phyloP scores from a whole-genome alignment of 2,329 filamentous ascomycete genomes.

The Teratosphaeria destructans region DNA sequence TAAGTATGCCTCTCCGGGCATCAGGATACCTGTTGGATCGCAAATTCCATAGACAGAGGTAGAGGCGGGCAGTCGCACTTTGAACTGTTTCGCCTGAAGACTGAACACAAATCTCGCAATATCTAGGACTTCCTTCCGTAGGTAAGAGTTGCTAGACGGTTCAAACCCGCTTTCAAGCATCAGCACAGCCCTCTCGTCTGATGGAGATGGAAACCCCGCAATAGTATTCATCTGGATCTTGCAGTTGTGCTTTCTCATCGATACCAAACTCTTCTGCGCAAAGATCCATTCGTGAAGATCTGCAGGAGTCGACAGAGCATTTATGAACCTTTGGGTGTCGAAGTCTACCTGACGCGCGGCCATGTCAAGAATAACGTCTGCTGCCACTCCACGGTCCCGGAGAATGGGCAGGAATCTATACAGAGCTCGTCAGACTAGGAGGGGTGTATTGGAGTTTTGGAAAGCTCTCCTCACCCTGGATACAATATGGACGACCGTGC shows the following conservation, averaged over 20 bases:
- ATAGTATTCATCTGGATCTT: slow-evolving; percentile 27
- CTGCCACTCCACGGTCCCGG: slow-evolving; percentile 45
- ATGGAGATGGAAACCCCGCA: slow-evolving; percentile 41
- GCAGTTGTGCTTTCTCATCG: slow-evolving; percentile 21
- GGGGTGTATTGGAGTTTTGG: background rate
- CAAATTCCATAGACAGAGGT: slow-evolving; percentile 57
- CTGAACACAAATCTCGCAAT: slow-evolving; percentile 9
- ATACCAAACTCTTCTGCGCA: slow-evolving; percentile 30
- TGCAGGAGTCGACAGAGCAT: slow-evolving; percentile 41
- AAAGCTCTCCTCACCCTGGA: slow-evolving; percentile 34
- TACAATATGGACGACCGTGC: slow-evolving; percentile 50
- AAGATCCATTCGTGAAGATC: slow-evolving; percentile 47
- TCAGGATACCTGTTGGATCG: slow-evolving; percentile 52
- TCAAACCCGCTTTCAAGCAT: slow-evolving; percentile 39
- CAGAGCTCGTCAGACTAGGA: background rate
- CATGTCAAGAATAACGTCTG: slow-evolving; percentile 37
- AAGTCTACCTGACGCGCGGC: slow-evolving; percentile 41
- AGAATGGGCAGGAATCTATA: slow-evolving; percentile 53
- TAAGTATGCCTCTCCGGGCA: slow-evolving; percentile 57
- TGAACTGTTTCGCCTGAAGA: slow-evolving; percentile 12
- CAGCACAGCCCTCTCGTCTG: slow-evolving; percentile 43
- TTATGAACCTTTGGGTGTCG: slow-evolving; percentile 44
- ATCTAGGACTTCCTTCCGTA: slow-evolving; percentile 5
- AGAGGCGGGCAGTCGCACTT: slow-evolving; percentile 48
- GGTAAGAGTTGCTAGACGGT: slow-evolving; percentile 7